Evolutionary conservation across 2,329 filamentous ascomycete genomes (phyloP), one percentile per base, ranked within the genome.

Genomic region (Diaporthe australafricana): DNA sequence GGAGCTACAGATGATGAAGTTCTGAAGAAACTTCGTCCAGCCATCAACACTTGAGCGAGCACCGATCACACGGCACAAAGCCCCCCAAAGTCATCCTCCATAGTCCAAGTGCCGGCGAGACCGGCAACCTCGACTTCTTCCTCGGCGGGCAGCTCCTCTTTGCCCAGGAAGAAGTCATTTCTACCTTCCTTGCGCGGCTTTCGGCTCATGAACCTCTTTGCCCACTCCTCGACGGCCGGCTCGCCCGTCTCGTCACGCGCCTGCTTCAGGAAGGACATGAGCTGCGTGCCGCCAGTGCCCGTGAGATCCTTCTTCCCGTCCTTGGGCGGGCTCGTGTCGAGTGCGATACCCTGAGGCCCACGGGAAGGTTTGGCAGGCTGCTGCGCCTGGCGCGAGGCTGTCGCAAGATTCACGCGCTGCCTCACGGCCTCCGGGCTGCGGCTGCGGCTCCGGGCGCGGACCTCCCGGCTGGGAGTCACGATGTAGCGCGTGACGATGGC

Each of bases 191-290:
- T 79, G 75, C 83, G 83, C 27, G 84, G 81, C 78, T 87, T 84
- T 47, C 87, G 83, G 76, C 84, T 87, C 87, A 90, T 89, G 76
- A 90, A 89, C 22, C 84, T 82, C 75, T 81, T 85, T 0, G 89
- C 87, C 90, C 90, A 92, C 66, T 86, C 84, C 76, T 90, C 87
- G 47, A 98, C 92, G 1, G 95, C 94, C 1, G 95, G 94, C 81
- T 98, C 96, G 20, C 94, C 94, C 0, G 96, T 99, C 86, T 99
- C 96, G 78, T 99, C 95, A 35, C 96, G 89, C 5, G 96, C 96
- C 83, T 99, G 96, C 83, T 98, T 98, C 73, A 99, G 85, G 83
- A 99, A 99, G 0, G 96, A 94, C 70, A 99, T 98, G 70, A 99
- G 85, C 0, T 95, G 94, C 0, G 96, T 98, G 20, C 96, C 96